Conservation (phyloP, 805 yeast genomes). For the Wickerhamomyces chaumierensis region DNA sequence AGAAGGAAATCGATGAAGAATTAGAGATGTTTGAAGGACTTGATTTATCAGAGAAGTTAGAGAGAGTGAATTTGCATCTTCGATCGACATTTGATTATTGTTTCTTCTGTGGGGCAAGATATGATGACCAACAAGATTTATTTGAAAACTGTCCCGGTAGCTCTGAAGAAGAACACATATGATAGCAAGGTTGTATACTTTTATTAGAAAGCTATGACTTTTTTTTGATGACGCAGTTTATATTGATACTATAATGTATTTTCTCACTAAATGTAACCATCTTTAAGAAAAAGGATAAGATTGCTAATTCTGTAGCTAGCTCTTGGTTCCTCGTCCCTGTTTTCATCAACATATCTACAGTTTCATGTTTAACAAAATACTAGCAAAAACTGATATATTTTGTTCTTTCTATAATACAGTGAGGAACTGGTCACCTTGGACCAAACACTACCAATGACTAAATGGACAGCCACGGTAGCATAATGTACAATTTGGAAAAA, state of each 20-base stretch:
- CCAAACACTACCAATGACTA: neutral
- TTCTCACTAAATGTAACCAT: too few species aligned
- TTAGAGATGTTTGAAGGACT: conserved; percentile 19
- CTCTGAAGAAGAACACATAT: conserved; percentile 30
- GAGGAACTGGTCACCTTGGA: neutral
- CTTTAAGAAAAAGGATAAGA: too few species aligned
- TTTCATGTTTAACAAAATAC: too few species aligned
- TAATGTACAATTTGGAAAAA: neutral
- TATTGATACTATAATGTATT: too few species aligned
- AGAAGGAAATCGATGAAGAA: conserved; percentile 16
- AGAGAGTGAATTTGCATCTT: conserved; percentile 25
- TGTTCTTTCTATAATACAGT: neutral
- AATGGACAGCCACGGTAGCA: too few species aligned
- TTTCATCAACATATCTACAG: too few species aligned
- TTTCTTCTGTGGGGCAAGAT: conserved; percentile 37
- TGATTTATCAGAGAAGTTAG: conserved; percentile 19
- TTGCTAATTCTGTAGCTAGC: too few species aligned
- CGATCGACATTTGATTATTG: conserved; percentile 33
- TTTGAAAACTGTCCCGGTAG: conserved; percentile 37
- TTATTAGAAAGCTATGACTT: too few species aligned
- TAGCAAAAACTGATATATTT: too few species aligned
- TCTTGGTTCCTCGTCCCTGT: too few species aligned
- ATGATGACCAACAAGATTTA: conserved; percentile 26
- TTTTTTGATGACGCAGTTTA: too few species aligned
- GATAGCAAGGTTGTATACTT: too few species aligned